Base-by-base conservation (phyloP, 1,284 basidiomycete genomes). In the Ustilago shanxiensis region DNA sequence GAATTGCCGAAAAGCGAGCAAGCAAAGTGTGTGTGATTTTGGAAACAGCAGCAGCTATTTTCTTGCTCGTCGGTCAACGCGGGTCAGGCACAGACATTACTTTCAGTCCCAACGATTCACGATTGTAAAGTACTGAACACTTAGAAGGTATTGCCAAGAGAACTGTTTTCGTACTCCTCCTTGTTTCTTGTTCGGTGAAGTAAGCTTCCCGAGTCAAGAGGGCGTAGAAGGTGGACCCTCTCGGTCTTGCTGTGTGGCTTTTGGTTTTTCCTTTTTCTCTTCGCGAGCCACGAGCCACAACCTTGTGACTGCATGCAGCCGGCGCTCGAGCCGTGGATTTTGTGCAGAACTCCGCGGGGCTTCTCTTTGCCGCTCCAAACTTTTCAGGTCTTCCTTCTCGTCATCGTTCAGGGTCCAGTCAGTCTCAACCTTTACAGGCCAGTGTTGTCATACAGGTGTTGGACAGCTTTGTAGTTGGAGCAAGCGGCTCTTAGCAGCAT, bases 311-410 rank as follows among this genome's bases (percentile, higher is more conserved):
- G 31, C 33, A 41, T 37, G 24, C 29, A 41, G 26, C 11, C 41
- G 41, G 22, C 31, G 56, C 44, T 58, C 56, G 41, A 58, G 56
- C 56, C 56, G 56, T 44, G 41, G 28, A 31, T 33, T 33, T 10
- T 52, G 50, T 18, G 33, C 29, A 31, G 50, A 33, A 47, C 18
- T 58, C 56, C 56, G 56, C 56, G 56, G 56, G 41, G 16, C 33
- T 55, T 22, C 31, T 53, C 51, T 53, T 20, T n/a, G n/a, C 11
- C 24, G 26, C 31, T 29, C 20, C 41, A 28, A n/a, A 41, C 29
- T 57, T 57, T 58, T 58, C 49, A 26, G 18, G 9, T 57, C 14
- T 41, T n/a, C 16, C 31, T 58, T 58, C 31, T 35, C 31, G 13
- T 50, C 16, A 22, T 59, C 24, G 10, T 45, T 22, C 16, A 55